Evolutionary conservation across 805 yeast species (phyloP).

Genomic region (Candida oleophila): DNA sequence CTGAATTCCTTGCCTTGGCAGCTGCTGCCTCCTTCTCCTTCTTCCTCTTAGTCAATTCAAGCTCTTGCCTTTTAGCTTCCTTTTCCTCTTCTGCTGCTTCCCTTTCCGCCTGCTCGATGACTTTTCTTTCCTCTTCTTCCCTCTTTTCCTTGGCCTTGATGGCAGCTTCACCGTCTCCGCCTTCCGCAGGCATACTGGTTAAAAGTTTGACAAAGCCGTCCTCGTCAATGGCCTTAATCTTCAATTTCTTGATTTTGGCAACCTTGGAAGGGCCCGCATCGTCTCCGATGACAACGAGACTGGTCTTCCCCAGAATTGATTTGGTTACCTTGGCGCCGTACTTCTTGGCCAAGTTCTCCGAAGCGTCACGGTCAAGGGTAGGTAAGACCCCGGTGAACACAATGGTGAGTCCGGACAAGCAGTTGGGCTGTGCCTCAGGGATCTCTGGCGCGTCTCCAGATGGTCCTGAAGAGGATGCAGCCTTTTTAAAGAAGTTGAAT

Average conservation of each 20-base stretch:
- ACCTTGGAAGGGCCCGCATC: conserved; percentile 98
- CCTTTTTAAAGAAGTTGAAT: conserved; percentile 48
- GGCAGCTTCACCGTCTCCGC: conserved; percentile 84
- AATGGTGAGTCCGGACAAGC: conserved; percentile 83
- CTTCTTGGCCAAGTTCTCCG: conserved; percentile 73
- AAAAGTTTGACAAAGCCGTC: conserved; percentile 79
- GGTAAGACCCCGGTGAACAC: conserved; percentile 94
- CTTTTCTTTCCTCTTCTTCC: conserved; percentile 61
- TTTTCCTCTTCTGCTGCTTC: conserved; percentile 41
- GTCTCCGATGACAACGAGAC: conserved; percentile 85
- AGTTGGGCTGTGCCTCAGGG: conserved; percentile 83
- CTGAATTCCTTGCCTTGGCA: background rate
- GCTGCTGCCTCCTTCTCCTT: conserved; percentile 9
- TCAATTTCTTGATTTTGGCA: conserved; percentile 67
- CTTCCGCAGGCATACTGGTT: conserved; percentile 81
- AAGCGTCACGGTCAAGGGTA: conserved; percentile 68
- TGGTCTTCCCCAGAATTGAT: conserved; percentile 80
- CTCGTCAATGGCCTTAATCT: conserved; percentile 81
- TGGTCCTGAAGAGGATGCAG: conserved; percentile 21
- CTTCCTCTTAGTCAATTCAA: conserved; percentile 25
- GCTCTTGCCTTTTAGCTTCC: conserved; percentile 38
- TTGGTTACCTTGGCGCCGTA: conserved; percentile 92
- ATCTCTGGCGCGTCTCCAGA: conserved; percentile 45
- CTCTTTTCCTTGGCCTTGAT: conserved; percentile 67
- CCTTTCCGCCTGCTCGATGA: conserved; percentile 44